phyloP scores from a whole-genome alignment of 495 filamentous ascomycete species.

The Podospora comata region DNA sequence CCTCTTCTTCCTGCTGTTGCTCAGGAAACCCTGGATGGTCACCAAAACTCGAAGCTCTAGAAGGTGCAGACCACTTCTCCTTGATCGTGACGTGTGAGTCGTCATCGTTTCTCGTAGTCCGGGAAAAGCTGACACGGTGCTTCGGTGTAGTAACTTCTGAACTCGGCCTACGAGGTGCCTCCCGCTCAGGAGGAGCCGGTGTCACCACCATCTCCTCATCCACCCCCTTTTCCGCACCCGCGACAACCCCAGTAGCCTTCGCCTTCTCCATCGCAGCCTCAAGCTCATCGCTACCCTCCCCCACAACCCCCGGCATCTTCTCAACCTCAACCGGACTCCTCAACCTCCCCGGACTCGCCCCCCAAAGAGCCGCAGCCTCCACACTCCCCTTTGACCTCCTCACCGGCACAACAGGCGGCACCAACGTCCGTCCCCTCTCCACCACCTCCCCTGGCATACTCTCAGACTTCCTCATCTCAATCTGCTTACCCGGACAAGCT shows the following conservation, averaged over 20 bases:
- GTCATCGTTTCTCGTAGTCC: neutral
- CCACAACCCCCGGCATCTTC: neutral
- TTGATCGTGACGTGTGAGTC: neutral
- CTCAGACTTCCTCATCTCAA: neutral
- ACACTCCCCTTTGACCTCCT: neutral
- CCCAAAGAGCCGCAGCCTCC: neutral
- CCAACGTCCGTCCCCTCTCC: neutral
- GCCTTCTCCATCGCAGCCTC: neutral
- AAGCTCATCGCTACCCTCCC: neutral
- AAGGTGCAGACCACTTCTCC: neutral
- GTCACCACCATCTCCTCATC: neutral
- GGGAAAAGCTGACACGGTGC: neutral
- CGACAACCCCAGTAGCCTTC: neutral
- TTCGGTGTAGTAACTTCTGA: neutral
- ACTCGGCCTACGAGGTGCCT: neutral
- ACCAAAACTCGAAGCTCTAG: neutral
- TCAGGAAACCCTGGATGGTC: neutral
- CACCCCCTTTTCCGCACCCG: neutral
- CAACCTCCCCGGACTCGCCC: neutral
- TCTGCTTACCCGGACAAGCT: neutral
- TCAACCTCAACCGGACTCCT: neutral
- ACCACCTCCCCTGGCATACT: neutral
- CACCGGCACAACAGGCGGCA: neutral
- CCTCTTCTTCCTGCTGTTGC: constrained; percentile 12
- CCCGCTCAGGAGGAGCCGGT: neutral